Conservation (phyloP, 768 basidiomycete species). For the Tulasnella sp. region DNA sequence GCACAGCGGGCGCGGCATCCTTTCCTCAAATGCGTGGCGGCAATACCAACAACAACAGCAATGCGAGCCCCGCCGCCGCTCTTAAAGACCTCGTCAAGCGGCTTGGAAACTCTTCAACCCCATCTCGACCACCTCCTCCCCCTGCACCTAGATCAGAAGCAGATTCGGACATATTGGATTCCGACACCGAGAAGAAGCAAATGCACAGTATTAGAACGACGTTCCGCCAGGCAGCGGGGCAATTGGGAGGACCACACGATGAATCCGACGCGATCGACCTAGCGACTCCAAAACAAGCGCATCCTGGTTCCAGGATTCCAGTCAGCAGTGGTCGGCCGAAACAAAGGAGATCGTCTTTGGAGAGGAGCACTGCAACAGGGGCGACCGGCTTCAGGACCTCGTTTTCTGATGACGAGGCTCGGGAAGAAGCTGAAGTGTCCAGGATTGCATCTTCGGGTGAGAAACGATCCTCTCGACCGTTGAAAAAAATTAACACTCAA, state of each 20-base stretch:
- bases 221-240: background rate
- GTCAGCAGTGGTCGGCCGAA: background rate
- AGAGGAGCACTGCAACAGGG: background rate
- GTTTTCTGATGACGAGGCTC: background rate
- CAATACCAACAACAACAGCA: background rate
- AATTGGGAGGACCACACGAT: background rate
- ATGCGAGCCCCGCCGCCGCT: background rate
- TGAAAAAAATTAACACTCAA: background rate
- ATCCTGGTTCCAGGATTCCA: background rate
- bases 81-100: background rate
- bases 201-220: background rate
- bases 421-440: background rate
- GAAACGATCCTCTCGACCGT: background rate
- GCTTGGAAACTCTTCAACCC: background rate
- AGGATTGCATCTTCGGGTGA: background rate
- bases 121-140: background rate
- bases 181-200: background rate
- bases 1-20: background rate
- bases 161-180: constrained; percentile 15
- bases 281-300: background rate
- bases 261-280: background rate
- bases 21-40: background rate
- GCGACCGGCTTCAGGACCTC: background rate
- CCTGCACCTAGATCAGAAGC: constrained; percentile 11
- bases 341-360: background rate